Evolutionary conservation across 1,139 yeast genomes (phyloP).

Genomic region (Kurtzmaniella quercitrusa): DNA sequence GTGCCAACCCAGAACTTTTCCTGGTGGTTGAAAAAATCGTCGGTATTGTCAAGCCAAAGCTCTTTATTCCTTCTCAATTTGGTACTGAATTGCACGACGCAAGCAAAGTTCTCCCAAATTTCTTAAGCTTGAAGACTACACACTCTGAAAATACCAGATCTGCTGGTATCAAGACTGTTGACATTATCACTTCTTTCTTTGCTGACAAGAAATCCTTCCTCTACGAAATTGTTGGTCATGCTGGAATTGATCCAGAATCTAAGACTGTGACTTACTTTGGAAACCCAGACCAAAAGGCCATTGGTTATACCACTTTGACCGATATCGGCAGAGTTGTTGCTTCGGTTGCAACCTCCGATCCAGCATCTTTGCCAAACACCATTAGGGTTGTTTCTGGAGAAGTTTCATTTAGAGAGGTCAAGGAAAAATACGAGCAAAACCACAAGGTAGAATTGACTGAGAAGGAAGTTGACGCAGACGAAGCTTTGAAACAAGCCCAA

Average conservation of each 20-base stretch:
- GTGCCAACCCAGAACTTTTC: constrained; percentile 21
- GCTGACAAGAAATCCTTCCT: constrained; percentile 36
- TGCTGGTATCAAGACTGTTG: constrained; percentile 50
- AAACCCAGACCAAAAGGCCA: constrained; percentile 29
- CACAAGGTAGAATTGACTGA: constrained; percentile 34
- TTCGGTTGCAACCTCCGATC: constrained; percentile 26
- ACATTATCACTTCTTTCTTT: constrained; percentile 42
- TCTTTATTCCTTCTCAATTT: constrained; percentile 61
- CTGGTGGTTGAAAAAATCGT: constrained; percentile 30
- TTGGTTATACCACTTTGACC: constrained; percentile 25
- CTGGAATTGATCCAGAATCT: constrained; percentile 33
- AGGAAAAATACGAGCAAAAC: constrained; percentile 36
- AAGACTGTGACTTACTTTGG: constrained; percentile 40
- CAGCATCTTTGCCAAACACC: constrained; percentile 40
- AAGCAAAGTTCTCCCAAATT: constrained; percentile 25
- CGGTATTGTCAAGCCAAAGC: constrained; percentile 39
- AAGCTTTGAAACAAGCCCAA: constrained; percentile 26
- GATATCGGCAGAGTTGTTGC: constrained; percentile 52
- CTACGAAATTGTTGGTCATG: constrained; percentile 28
- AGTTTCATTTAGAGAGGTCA: constrained; percentile 34
- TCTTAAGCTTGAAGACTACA: constrained; percentile 32
- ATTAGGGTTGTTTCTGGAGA: constrained; percentile 41
- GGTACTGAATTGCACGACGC: constrained; percentile 41
- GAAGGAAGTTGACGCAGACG: constrained; percentile 21
- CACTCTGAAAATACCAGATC: constrained; percentile 37